Base-by-base conservation (phyloP, 495 filamentous ascomycete genomes). In the Staphylotrichum tortipilum region DNA sequence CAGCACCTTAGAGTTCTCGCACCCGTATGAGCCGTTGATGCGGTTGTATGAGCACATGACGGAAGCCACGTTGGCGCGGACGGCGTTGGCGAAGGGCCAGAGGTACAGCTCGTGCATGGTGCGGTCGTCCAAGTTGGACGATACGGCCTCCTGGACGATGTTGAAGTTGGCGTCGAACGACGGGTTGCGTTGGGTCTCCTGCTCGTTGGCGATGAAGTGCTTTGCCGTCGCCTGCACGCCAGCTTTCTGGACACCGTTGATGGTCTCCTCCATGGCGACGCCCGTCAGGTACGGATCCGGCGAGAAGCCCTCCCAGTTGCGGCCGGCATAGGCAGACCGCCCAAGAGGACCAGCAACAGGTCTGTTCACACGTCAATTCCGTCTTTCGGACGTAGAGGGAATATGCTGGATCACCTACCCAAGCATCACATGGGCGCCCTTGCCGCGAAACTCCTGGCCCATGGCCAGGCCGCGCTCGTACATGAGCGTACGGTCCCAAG, bases 41-140 rank as follows among this genome's bases (percentile, higher is more conserved):
- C 78, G 80, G 65, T 87, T 80, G 49, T 81, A 81, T 7, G 68
- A 71, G 60, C 78, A 81, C 79, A 83, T 83, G 37, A 80, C 71
- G 3, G 66, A 70, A 0, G 72, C 76, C 10, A 69, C 71, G 31
- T 74, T 72, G 17, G 78, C 68, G 19, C 66, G 64, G 1, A 80
- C 74, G 1, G 76, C 71, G 30, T 81, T 76, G 24, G 75, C 72
- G 34, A 79, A 81, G 0, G 78, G 77, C 72, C 82, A 88, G 8
- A 84, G 71, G 50, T 88, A 88, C 0, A 88, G 61, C 59, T 88
- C 84, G 64, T 88, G 84, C 41, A 86, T 67, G 0, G 83, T 82
- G 22, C 81, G 72, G 58, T 88, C 84, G 56, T 85, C 82, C 2
- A 84, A 69, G 48, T 81, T 82, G 38, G 26, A 28, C 10, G 26